A percentile compares a stretch with the other conserved stretches of the same genome.
Evolutionary conservation across 768 basidiomycete species (phyloP).

Genomic region (Tricholoma flavovirens): DNA sequence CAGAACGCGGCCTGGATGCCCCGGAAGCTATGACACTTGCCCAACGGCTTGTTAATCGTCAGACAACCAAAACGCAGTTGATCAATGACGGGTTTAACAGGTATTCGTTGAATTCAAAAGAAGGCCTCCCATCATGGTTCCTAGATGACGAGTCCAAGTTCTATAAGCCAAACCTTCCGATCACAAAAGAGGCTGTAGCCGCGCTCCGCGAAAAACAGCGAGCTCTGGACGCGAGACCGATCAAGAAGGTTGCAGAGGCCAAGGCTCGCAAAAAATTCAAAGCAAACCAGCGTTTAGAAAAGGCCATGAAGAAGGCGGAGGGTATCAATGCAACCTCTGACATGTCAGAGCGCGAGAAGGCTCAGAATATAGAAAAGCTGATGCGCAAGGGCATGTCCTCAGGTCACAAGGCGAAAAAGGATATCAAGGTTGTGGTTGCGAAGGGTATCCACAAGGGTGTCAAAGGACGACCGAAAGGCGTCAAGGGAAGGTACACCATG

Average conservation of each 20-base stretch:
- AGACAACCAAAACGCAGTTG: constrained; percentile 82
- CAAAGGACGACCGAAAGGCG: constrained; percentile 90
- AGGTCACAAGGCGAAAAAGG: constrained; percentile 61
- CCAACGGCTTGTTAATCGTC: constrained; percentile 83
- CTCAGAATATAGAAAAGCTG: constrained; percentile 86
- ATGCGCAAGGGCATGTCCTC: constrained; percentile 76
- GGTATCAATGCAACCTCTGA: constrained; percentile 84
- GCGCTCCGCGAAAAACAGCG: constrained; percentile 86
- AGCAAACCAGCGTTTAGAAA: constrained; percentile 79
- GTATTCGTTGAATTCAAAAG: constrained; percentile 87
- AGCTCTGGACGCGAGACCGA: constrained; percentile 91
- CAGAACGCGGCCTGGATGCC: constrained; percentile 80
- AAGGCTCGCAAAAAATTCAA: constrained; percentile 96
- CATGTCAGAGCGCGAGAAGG: constrained; percentile 93
- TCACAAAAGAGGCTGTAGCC: constrained; percentile 91
- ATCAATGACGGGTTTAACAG: constrained; percentile 96
- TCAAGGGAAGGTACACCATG: constrained; percentile 94
- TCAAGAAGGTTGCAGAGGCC: constrained; percentile 98
- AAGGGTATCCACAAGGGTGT: constrained; percentile 85
- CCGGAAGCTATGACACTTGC: constrained; percentile 90
- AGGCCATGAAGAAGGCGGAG: constrained; percentile 94
- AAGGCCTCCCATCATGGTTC: constrained; percentile 93
- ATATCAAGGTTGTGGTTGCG: constrained; percentile 85
- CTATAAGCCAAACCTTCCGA: constrained; percentile 93
- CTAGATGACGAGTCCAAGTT: constrained; percentile 91